These are phyloP conservation scores for Nitzschia inconspicua DNA, from an alignment of 108 stramenopile species.

Conservation along the genomic window DNA sequence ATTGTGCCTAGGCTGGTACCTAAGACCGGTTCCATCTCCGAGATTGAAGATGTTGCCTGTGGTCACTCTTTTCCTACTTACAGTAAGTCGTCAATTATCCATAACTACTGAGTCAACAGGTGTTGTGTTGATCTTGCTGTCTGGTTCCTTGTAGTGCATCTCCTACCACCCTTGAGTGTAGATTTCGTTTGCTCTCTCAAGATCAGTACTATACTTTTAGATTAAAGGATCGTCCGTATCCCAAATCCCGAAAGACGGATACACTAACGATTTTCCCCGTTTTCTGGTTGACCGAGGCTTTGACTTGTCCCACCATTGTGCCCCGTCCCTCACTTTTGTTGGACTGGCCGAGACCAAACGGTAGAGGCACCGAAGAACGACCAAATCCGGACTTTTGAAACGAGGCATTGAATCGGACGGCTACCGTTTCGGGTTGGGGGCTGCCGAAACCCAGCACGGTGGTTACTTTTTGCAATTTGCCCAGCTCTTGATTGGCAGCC, in stretches of 20 bases:
- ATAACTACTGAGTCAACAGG: too few species aligned
- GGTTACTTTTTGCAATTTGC: constrained; percentile 60
- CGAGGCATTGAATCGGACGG: constrained; percentile 80
- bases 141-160: too few species aligned
- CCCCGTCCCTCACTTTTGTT: constrained; percentile 70
- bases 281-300: constrained; percentile 57
- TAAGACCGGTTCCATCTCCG: too few species aligned
- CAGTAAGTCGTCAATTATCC: too few species aligned
- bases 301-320: constrained; percentile 87
- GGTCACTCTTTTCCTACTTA: too few species aligned
- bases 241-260: constrained; percentile 85
- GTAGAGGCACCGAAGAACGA: constrained; percentile 50
- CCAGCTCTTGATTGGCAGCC: constrained; percentile 63
- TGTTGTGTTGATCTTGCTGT: too few species aligned
- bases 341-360: constrained; percentile 75
- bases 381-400: constrained; percentile 75
- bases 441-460: constrained; percentile 70
- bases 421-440: constrained; percentile 49
- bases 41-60: too few species aligned
- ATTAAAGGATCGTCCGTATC: constrained; percentile 81
- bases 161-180: too few species aligned
- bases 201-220: too few species aligned
- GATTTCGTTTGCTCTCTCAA: too few species aligned
- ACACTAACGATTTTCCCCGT: constrained; percentile 64
- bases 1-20: too few species aligned